Base-by-base conservation (phyloP, 257 asterid species). In the Leonotis leonurus region DNA sequence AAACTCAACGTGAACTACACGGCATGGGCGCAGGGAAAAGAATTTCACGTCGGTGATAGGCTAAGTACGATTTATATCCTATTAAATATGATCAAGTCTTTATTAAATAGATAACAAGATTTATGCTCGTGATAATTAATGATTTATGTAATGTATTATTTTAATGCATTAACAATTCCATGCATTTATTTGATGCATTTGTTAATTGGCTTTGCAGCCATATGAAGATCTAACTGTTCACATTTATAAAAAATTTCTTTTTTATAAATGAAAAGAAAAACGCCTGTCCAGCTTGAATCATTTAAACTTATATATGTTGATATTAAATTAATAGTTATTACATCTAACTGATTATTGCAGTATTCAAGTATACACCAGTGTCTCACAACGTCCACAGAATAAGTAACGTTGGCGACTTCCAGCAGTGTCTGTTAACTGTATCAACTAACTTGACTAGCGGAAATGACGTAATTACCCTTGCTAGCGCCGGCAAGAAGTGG, bases 401-500 rank as follows among this genome's bases (percentile, higher is more conserved):
- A 60, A 62, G 60, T 3, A 29, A 14, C 8, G 43, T 25, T 10
- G 25, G 8, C 4, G 60, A 54, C 7, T 54, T 54, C 26, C 60
- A 30, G 11, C 26, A 14, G 25, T 54, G 60, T n/a, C 3, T 8
- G 12, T 4, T 29, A 4, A 12, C 43, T 2, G 36, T 12, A 24
- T 11, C 36, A 13, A 25, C 12, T 3, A 40, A 75, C 16, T 21
- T 65, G 0, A 35, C 21, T 0, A 55, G 21, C 6, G 86, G 83
- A 12, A 56, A 36, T 5, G 81, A 77, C 53, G 26, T 25, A 1
- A 65, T 80, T 39, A 8, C 57, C 30, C 81, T 74, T 0, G 22
- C 57, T 0, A 4, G 21, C 9, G 29, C 63, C 3, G 86, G 86
- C 13, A 74, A 32, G 67, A 77, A 72, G 37, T 77, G 86, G 86